Base-by-base conservation (phyloP, 1,284 basidiomycete species). In the Moniliophthora roreri region DNA sequence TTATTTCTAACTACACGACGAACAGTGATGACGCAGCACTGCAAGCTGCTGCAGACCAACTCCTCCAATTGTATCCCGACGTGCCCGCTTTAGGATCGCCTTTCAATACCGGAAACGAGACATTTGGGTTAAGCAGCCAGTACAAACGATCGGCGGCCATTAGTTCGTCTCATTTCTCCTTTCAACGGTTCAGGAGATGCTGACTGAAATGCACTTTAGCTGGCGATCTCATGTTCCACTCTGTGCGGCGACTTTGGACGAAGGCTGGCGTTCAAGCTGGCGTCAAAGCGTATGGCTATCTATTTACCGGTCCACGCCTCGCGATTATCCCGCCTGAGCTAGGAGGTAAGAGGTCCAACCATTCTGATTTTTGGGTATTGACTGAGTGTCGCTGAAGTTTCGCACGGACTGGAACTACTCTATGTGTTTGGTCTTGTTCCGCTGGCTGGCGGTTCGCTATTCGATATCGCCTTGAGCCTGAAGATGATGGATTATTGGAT, bases 71-170 rank as follows among this genome's bases (percentile, higher is more conserved):
- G 18, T 53, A 53, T 40, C 34, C 51, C 5, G 45, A 53, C 26
- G 45, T 37, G 20, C 51, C 51, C 21, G 20, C 45, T 11, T 13
- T 53, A 6, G 45, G 51, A 13, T 53, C 45, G 1, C 51, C 51
- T 13, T 53, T 52, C 44, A 39, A 48, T 16, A 52, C 51, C 11
- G 51, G 51, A 8, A 52, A 48, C 26, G 51, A 46, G n/a, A 52
- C 51, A 1, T 52, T 52, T 26, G 51, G 51, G 18, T 35, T 53
- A 4, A 18, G 21, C 28, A 34, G 32, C 18, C 26, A 45, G 24
- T 40, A 48, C 26, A 53, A 48, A 36, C 15, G 51, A 13, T n/a
- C 24, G 13, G 32, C 49, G 18, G 49, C 48, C 24, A 45, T 52
- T 26, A 18, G 55, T 51, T 35, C 37, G 53, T 51, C 11, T 32